A percentile compares a stretch with the other conserved stretches of the same genome.
These are phyloP conservation scores for Cercospora zeae-maydis DNA, from an alignment of 2,329 filamentous ascomycete species.

Conservation along the genomic window DNA sequence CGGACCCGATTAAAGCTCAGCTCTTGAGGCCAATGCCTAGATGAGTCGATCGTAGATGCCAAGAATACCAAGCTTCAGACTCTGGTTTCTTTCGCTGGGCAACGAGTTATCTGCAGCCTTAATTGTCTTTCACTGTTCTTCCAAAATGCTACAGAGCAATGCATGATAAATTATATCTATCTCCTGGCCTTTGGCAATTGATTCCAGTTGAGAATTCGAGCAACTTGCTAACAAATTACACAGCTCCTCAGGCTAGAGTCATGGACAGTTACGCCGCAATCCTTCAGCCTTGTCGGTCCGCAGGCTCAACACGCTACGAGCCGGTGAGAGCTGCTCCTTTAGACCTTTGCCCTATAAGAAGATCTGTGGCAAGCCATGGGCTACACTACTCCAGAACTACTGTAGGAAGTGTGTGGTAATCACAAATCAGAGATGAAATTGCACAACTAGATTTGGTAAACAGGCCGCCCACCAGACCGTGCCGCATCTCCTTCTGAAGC, in stretches of 20 bases:
- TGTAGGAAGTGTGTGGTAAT: background rate
- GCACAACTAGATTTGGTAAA: background rate
- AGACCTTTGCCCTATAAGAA: background rate
- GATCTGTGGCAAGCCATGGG: background rate
- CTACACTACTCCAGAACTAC: background rate
- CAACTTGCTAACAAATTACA: too few relatives aligned
- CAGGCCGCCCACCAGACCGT: background rate
- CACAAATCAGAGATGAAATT: background rate
- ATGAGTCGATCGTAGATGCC: background rate
- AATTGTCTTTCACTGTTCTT: background rate
- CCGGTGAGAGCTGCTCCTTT: background rate
- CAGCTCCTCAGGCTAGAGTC: too few relatives aligned
- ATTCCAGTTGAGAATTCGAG: background rate
- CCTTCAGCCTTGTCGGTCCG: background rate
- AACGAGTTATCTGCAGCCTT: background rate
- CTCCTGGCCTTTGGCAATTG: background rate
- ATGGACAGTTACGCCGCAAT: background rate
- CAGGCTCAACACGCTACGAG: background rate
- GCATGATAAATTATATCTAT: background rate
- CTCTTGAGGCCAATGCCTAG: background rate
- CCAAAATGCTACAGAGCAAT: too few relatives aligned
- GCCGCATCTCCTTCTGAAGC: background rate
- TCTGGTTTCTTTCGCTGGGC: background rate
- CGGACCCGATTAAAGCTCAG: background rate
- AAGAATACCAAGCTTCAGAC: background rate